Base-by-base conservation (phyloP, 2,329 filamentous ascomycete species). In the Rutstroemia sp. region DNA sequence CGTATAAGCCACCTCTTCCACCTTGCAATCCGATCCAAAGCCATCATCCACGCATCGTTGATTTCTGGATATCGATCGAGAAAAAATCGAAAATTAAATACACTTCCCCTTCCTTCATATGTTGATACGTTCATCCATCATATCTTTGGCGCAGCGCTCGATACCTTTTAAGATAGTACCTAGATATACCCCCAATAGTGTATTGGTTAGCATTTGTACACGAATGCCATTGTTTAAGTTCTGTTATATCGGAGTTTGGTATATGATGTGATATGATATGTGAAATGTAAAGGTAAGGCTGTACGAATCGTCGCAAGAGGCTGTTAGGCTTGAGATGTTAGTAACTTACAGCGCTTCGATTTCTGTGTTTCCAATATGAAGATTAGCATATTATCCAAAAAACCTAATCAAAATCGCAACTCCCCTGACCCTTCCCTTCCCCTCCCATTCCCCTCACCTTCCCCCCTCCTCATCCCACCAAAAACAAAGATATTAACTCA, bases 101-200 rank as follows among this genome's bases (percentile, higher is more conserved):
- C 6, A 40, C 38, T 14, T 40, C 5, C 14, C 38, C 14, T 23
- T 23, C 38, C 38, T 40, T 40, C 27, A 30, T 30, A 30, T 8
- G 27, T 30, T 30, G 27, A 10, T 30, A 10, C 27, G 9, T 12
- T 30, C 27, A 30, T 30, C 27, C 27, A n/a, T 69, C 61, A 73
- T 96, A 96, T 69, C 89, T 80, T 74, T 94, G 86, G 67, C 87
- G 85, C 67, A 96, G 74, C 25, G 89, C 84, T 64, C 92, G 86
- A 75, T 96, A 96, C 70, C 88, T 82, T 76, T 95, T 96, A 66
- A 96, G 77, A 75, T 94, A 95, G 73, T 95, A 95, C 70, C 89
- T 95, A 70, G 60, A 65, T 61, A 65, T 63, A 64, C 27, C 58
- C 60, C 58, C 48, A 21, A 51, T 25, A 10, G 38, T 48, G 54